Percentiles rank a stretch among this genome's conserved stretches.
These are phyloP conservation scores for Aspergillus bridgeri DNA, from an alignment of 495 filamentous ascomycete species.

Conservation along the genomic window DNA sequence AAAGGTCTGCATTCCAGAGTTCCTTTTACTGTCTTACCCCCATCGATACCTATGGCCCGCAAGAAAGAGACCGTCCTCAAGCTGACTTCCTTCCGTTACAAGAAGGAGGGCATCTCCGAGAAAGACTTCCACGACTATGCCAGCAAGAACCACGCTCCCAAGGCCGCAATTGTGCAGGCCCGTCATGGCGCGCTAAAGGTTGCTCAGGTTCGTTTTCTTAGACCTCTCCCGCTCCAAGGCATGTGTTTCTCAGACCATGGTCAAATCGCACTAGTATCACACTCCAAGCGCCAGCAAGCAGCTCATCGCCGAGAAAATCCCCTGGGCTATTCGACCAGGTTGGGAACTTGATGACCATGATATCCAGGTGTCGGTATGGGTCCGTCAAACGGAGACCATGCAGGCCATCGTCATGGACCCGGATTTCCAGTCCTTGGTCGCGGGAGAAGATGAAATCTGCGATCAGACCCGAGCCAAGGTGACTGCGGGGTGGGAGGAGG, in stretches of 20 bases:
- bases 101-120: slow-evolving; percentile 1
- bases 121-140: slow-evolving; percentile 3
- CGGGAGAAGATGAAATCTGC: neutral
- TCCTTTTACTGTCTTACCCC: neutral
- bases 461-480: neutral
- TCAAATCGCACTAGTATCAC: neutral
- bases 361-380: neutral
- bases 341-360: slow-evolving; percentile 3
- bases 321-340: neutral
- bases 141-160: neutral
- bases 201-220: neutral
- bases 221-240: neutral
- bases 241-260: neutral
- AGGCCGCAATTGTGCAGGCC: neutral
- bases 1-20: neutral
- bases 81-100: slow-evolving; percentile 1
- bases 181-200: neutral
- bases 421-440: slow-evolving; percentile 1
- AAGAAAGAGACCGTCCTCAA: slow-evolving; percentile 2
- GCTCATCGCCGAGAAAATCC: neutral
- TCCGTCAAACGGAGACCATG: neutral
- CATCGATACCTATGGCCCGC: neutral
- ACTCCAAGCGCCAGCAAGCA: neutral
- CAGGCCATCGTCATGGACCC: slow-evolving; percentile 4
- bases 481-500: neutral